Evolutionary conservation across 2,329 filamentous ascomycete species (phyloP).

Genomic region (Alternaria sp.): DNA sequence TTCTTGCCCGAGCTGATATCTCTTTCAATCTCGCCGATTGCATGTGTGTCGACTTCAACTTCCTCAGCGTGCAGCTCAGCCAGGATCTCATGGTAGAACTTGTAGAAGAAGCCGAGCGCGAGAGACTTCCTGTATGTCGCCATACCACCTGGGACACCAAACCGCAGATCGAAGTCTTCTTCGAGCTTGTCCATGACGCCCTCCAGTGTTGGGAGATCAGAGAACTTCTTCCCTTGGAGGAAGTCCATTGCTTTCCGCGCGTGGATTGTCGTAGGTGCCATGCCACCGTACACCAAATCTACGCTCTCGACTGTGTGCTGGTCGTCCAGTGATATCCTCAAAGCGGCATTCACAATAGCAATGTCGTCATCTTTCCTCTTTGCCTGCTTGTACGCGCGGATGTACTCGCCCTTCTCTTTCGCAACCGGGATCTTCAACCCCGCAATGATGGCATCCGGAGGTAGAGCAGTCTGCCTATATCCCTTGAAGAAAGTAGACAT

Average conservation of each 20-base stretch:
- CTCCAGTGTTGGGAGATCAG: conserved; percentile 82
- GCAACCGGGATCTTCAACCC: conserved; percentile 85
- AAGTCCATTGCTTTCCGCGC: conserved; percentile 79
- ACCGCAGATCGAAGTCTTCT: conserved; percentile 84
- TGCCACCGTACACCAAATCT: conserved; percentile 89
- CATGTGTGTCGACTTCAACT: conserved; percentile 70
- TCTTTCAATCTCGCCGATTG: conserved; percentile 82
- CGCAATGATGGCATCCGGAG: conserved; percentile 81
- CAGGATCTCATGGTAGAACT: conserved; percentile 91
- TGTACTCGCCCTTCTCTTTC: conserved; percentile 76
- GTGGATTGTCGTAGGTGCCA: conserved; percentile 90
- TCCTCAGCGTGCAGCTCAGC: conserved; percentile 63
- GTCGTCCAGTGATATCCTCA: conserved; percentile 75
- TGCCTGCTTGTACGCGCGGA: conserved; percentile 92
- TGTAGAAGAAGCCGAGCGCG: conserved; percentile 93
- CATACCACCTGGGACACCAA: conserved; percentile 96
- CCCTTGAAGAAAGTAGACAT: conserved; percentile 93
- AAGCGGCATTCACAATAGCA: conserved; percentile 89
- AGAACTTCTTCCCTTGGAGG: conserved; percentile 77
- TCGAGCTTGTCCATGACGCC: conserved; percentile 90
- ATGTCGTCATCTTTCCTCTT: conserved; percentile 99
- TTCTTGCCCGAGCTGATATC: conserved; percentile 80
- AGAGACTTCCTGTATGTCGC: conserved; percentile 92
- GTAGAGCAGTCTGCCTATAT: conserved; percentile 83
- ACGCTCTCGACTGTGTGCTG: conserved; percentile 73